These are phyloP conservation scores for Flagelloscypha sp. DNA, from an alignment of 768 basidiomycete genomes.

Conservation along the genomic window DNA sequence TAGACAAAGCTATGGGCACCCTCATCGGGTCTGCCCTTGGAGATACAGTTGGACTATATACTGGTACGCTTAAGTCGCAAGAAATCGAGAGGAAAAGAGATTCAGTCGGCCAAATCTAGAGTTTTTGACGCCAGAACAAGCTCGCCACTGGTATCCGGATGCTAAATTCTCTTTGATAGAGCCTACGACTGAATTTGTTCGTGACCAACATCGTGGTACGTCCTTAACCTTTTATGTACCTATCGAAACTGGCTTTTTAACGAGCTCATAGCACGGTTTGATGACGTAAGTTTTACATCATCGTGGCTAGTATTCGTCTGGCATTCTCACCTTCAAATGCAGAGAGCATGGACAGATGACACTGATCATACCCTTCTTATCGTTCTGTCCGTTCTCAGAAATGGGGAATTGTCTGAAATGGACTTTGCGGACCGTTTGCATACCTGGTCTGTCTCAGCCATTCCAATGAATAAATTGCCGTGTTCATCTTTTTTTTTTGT, in stretches of 20 bases:
- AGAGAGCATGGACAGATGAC: conserved; percentile 18
- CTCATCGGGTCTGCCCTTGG: conserved; percentile 16
- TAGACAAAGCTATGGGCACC: conserved; percentile 14
- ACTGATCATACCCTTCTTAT: conserved; percentile 15
- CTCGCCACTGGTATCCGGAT: conserved; percentile 9
- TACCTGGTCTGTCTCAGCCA: conserved; percentile 8
- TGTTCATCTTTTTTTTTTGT: neutral
- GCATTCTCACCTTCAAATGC: neutral
- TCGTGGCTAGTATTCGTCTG: neutral
- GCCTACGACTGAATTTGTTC: conserved; percentile 11
- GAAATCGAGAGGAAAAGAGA: neutral
- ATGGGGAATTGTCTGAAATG: conserved; percentile 8
- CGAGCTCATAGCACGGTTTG: neutral
- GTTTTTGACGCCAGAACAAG: conserved; percentile 13
- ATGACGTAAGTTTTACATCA: neutral
- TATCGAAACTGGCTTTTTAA: neutral
- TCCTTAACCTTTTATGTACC: neutral
- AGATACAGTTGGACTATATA: conserved; percentile 15
- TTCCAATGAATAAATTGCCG: neutral
- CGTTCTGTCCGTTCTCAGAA: conserved; percentile 13
- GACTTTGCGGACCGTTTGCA: conserved; percentile 14
- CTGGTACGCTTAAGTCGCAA: conserved; percentile 4
- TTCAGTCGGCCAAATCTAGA: conserved; percentile 6
- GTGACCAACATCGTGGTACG: conserved; percentile 14
- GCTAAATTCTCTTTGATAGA: conserved; percentile 10